Base-by-base conservation (phyloP, 2,329 filamentous ascomycete species). In the Blastomyces emzantsi region DNA sequence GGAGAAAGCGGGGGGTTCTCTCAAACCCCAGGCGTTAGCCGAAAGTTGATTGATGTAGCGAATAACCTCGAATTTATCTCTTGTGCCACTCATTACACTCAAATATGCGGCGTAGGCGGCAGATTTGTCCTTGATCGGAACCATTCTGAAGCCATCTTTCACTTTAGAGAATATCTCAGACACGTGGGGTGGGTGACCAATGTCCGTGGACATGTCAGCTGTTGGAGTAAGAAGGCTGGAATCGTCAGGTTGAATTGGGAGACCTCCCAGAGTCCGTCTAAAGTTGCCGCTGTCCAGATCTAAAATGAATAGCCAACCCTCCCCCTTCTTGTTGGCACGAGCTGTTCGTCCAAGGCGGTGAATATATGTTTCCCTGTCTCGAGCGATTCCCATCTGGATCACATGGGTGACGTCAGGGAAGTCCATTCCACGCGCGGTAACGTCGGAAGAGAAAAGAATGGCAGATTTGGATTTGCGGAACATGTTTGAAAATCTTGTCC, bases 351-450 rank as follows among this genome's bases (percentile, higher is more conserved):
- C 89, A 52, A 92, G 79, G 64, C 89, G 85, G 75, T 92, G 89
- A 64, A 92, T 88, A 71, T 92, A 92, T 47, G 86, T 84, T 72
- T 90, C 88, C 36, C 85, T 82, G 66, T 84, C 82, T 4, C 80
- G 77, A 1, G 89, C 87, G 4, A 83, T 70, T 66, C 89, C 87
- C 19, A 90, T 72, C 70, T 92, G 89, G 64, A 92, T 86, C 66
- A 92, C 89, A 70, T 91, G 88, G n/a, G 87, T 89, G 28, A 92
- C 89, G 62, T 85, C 81, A 36, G 89, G 89, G 76, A 92, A 92
- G 73, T 93, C 90, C 87, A 93, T 91, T 68, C 90, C 90, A 74
- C 90, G 82, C 15, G 90, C 89, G 6, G 89, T 90, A 41, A 93
- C 89, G 74, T 93, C 90, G 2, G 89, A 90, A 1, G 90, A 90